A percentile compares a stretch with the other conserved stretches of the same genome.
phyloP scores from a whole-genome alignment of 495 filamentous ascomycete species.

The Penicillium fimorum region DNA sequence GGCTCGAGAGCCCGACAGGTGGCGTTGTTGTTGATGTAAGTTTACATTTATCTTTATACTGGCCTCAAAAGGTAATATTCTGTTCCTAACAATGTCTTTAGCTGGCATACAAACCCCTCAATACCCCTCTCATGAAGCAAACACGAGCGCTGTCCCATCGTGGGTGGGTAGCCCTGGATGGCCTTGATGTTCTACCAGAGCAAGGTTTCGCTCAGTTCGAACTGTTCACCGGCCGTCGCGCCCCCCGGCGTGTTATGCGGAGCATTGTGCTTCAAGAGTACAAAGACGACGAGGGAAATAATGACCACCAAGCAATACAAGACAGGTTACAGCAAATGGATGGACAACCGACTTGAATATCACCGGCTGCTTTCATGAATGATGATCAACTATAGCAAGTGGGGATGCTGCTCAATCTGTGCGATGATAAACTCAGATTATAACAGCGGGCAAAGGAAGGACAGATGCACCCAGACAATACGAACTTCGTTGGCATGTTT shows the following conservation, averaged over 20 bases:
- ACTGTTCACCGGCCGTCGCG: constrained; percentile 72
- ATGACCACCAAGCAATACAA: constrained; percentile 34
- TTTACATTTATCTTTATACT: constrained; percentile 5
- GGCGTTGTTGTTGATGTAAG: constrained; percentile 72
- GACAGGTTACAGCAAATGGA: constrained; percentile 38
- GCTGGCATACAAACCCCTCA: constrained; percentile 70
- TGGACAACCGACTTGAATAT: constrained; percentile 35
- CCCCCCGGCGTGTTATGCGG: constrained; percentile 67
- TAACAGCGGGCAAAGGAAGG: not conserved
- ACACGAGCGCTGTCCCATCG: constrained; percentile 54
- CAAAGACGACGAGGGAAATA: constrained; percentile 38
- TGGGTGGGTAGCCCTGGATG: constrained; percentile 73
- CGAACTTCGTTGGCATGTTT: too few species aligned
- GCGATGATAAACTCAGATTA: not conserved
- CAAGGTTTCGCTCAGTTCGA: constrained; percentile 83
- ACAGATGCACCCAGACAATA: too few species aligned
- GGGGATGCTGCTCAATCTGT: not conserved
- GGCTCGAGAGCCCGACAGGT: constrained; percentile 73
- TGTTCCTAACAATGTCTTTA: constrained; percentile 17
- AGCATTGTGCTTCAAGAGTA: constrained; percentile 43
- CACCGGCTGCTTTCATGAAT: not conserved
- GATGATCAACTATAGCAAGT: not conserved
- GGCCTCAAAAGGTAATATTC: not conserved
- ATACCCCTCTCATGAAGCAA: constrained; percentile 69
- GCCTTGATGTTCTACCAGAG: constrained; percentile 72